Evolutionary conservation across 192 early-diverging fungal genomes (phyloP).

Genomic region (Coemansia sp.): DNA sequence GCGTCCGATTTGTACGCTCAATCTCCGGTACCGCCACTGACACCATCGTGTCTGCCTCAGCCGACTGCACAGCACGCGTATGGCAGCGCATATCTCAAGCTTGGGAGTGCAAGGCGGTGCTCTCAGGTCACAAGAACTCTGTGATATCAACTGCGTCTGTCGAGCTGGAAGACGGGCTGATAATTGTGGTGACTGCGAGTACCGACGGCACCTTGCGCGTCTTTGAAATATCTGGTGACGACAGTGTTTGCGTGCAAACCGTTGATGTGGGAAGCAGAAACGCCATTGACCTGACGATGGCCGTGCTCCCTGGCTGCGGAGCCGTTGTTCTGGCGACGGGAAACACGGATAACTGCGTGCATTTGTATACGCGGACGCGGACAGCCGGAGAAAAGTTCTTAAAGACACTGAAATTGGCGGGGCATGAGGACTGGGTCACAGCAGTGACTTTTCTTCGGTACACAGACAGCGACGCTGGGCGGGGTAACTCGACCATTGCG

Average conservation of each 20-base stretch:
- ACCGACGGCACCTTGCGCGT: constrained; percentile 33
- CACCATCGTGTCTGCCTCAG: constrained; percentile 75
- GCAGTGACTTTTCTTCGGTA: constrained; percentile 72
- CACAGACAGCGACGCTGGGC: constrained; percentile 28
- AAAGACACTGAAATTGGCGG: constrained; percentile 65
- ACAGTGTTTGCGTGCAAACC: constrained; percentile 63
- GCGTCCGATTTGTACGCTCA: constrained; percentile 65
- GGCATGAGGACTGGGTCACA: constrained; percentile 95
- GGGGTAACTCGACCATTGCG: constrained; percentile 11
- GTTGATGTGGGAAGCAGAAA: constrained; percentile 67
- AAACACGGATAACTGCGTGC: constrained; percentile 76
- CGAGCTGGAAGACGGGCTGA: constrained; percentile 2
- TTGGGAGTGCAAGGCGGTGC: constrained; percentile 67
- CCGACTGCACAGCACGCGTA: constrained; percentile 73
- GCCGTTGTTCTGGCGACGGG: constrained; percentile 77
- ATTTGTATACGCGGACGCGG: constrained; percentile 62
- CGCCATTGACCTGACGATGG: constrained; percentile 66
- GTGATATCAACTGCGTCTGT: constrained; percentile 62
- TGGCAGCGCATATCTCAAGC: constrained; percentile 58
- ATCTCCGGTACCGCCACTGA: constrained; percentile 53
- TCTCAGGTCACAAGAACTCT: constrained; percentile 66
- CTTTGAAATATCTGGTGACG: constrained; percentile 25
- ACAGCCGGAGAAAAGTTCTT: constrained; percentile 56
- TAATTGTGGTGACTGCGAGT: constrained; percentile 15
- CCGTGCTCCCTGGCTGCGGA: constrained; percentile 58